These are phyloP conservation scores for Lactarius vividus DNA, from an alignment of 768 basidiomycete species.

Conservation along the genomic window DNA sequence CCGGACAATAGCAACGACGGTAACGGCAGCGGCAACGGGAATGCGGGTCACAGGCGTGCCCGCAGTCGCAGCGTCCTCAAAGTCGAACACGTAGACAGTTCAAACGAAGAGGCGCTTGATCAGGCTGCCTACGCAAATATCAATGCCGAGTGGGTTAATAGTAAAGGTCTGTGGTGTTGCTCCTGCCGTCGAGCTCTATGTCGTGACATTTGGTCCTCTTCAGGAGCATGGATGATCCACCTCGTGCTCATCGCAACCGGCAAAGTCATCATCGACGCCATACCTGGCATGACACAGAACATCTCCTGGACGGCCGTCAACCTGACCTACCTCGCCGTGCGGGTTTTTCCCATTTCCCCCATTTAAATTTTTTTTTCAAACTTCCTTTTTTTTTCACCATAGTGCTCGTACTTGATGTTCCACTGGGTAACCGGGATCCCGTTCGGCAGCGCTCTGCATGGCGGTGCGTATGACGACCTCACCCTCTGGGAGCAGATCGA, in stretches of 20 bases:
- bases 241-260: conserved; percentile 86
- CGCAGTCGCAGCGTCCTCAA: conserved; percentile 78
- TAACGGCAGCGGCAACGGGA: background rate
- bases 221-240: conserved; percentile 98
- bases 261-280: conserved; percentile 89
- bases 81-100: conserved; percentile 77
- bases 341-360: conserved; percentile 1
- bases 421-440: conserved; percentile 98
- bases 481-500: conserved; percentile 99
- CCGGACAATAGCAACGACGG: background rate
- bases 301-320: conserved; percentile 95
- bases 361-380: background rate
- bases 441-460: conserved; percentile 82
- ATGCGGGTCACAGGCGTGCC: conserved; percentile 36
- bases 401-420: conserved; percentile 91
- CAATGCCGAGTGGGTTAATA: conserved; percentile 93
- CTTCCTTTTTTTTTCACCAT: background rate
- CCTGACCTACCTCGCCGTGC: conserved; percentile 82
- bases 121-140: conserved; percentile 78
- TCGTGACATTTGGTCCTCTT: background rate
- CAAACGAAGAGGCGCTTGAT: conserved; percentile 73
- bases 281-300: conserved; percentile 93
- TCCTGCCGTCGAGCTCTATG: background rate
- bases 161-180: conserved; percentile 59
- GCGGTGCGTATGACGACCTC: conserved; percentile 95